These are phyloP conservation scores for Clavaria fumosa DNA, from an alignment of 768 basidiomycete species.

Conservation along the genomic window DNA sequence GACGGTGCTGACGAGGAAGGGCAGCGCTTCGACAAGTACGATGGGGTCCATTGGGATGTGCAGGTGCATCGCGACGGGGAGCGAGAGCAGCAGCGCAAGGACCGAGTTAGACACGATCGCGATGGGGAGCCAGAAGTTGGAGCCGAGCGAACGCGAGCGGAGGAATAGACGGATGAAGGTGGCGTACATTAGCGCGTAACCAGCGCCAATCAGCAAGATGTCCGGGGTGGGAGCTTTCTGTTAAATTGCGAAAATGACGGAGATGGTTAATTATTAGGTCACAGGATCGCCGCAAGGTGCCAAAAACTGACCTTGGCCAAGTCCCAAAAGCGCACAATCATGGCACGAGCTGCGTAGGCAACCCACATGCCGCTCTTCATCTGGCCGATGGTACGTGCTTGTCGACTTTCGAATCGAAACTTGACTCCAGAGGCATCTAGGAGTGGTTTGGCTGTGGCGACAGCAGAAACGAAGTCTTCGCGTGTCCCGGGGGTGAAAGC, in stretches of 20 bases:
- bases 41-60: conserved; percentile 86
- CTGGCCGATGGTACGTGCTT: conserved; percentile 42
- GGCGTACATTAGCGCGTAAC: conserved; percentile 90
- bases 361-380: conserved; percentile 82
- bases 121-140: conserved; percentile 36
- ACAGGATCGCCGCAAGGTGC: conserved; percentile 4
- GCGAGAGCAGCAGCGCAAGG: conserved; percentile 71
- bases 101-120: conserved; percentile 71
- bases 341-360: conserved; percentile 65
- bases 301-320: conserved; percentile 44
- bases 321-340: conserved; percentile 73
- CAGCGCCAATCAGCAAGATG: conserved; percentile 84
- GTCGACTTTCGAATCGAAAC: conserved; percentile 30
- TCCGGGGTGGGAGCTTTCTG: conserved; percentile 92
- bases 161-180: conserved; percentile 87
- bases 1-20: conserved; percentile 94
- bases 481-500: conserved; percentile 34
- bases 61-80: conserved; percentile 59
- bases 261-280: conserved; percentile 8
- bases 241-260: too few relatives aligned
- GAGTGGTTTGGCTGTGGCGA: conserved; percentile 14
- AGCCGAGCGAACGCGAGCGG: conserved; percentile 75
- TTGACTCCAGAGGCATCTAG: conserved; percentile 28
- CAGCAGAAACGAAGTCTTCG: conserved; percentile 33
- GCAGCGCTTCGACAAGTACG: conserved; percentile 85